Base-by-base conservation (phyloP, 306 rosid species). In the Lathyrus sativus region DNA sequence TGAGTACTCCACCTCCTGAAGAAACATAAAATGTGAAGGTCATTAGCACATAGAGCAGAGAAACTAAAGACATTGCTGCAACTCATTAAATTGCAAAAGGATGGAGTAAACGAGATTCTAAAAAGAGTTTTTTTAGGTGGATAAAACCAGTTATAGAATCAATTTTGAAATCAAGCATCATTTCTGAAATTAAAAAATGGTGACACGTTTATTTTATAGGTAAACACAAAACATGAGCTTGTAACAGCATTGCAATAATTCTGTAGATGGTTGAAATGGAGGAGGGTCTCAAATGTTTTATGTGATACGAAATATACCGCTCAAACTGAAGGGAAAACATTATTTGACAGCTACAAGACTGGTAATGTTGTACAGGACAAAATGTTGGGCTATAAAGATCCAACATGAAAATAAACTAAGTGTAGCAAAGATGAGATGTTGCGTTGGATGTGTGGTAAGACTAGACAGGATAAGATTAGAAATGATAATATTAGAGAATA, bases 1-100 rank as follows among this genome's bases (percentile, higher is more conserved):
- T 55, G 85, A 72, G 62, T 72, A 76, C 56, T 81, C 81, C 79
- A 81, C 79, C 62, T 81, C 85, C 85, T 81, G 79, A 68, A 73
- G 41, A 68, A 28, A 68, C 59, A 7, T 57, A 73, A 65, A 65
- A 62, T 33, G 29, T 15, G 4, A 37, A 37, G 14, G 15, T 18
- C 50, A 11, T 62, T 5, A 11, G 38, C 10, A 59, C n/a, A 72
- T 8, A 33, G 39, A 67, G 24, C 67, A 72, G 43, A 43, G 50
- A 17, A 48, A 48, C 35, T 11, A 62, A 11, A 62, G 51, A 18
- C 39, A 35, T 7, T 12, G 14, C 2, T 56, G 24, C 49, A 62
- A 9, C 11, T 11, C 18, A 39, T 39, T 50, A 62, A 39, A 39
- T 62, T 11, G 19, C 49, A 62, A 39, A 42, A 12, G 18, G 13